Evolutionary conservation across 306 rosid genomes (phyloP).

Genomic region (Cyamopsis tetragonoloba): DNA sequence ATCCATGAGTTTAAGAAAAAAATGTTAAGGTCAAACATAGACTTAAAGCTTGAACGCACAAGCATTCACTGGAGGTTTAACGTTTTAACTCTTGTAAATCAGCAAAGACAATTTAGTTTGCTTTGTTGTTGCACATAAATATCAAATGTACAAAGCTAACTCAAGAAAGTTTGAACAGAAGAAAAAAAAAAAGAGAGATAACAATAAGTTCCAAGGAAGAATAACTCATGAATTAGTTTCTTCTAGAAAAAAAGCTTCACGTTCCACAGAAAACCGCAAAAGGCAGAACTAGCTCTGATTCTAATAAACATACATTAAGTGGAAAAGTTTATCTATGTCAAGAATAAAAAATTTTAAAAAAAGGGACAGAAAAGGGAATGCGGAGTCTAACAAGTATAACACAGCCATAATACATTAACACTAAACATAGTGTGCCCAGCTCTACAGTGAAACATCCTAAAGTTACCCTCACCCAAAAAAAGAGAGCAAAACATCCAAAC

Average conservation of each 20-base stretch:
- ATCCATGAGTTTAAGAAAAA: too few relatives aligned
- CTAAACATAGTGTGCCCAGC: constrained; percentile 22
- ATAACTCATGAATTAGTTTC: constrained; percentile 16
- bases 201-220: background rate
- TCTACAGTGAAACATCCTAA: constrained; percentile 31
- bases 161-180: background rate
- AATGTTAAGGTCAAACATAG: too few relatives aligned
- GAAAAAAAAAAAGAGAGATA: too few relatives aligned
- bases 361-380: background rate
- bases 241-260: background rate
- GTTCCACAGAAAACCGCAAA: constrained; percentile 15
- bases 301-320: constrained; percentile 30
- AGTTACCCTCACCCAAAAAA: constrained; percentile 31
- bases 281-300: constrained; percentile 16
- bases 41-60: too few relatives aligned
- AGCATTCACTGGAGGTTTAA: too few relatives aligned
- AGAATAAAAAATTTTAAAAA: background rate
- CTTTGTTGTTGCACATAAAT: background rate
- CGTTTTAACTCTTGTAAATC: too few relatives aligned
- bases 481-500: constrained; percentile 19
- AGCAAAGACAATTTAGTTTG: background rate
- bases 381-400: constrained; percentile 31
- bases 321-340: constrained; percentile 23
- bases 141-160: background rate
- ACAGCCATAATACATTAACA: constrained; percentile 37